A percentile compares a stretch with the other conserved stretches of the same genome.
phyloP scores from a whole-genome alignment of 2,329 filamentous ascomycete species.

The Aquanectria penicillioides region DNA sequence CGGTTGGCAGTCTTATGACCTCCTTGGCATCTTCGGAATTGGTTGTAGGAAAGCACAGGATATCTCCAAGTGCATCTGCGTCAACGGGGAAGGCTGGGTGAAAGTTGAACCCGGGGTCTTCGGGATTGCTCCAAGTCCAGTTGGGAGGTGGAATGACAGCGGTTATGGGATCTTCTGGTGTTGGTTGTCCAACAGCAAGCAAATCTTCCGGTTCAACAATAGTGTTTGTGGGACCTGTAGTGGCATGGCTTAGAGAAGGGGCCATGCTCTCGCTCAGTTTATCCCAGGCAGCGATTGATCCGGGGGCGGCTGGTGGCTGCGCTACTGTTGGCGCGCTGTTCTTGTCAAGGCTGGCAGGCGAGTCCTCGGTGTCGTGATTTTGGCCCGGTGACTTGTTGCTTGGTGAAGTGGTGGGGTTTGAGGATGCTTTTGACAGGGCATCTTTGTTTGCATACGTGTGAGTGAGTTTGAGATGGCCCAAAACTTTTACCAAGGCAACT shows the following conservation, averaged over 20 bases:
- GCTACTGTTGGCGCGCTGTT: background rate
- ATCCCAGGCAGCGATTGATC: slow-evolving; percentile 5
- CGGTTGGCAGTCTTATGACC: slow-evolving; percentile 18
- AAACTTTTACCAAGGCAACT: slow-evolving; percentile 23
- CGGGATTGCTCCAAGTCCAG: slow-evolving; percentile 27
- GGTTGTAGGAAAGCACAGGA: slow-evolving; percentile 16
- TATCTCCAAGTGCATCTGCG: slow-evolving; percentile 14
- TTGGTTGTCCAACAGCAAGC: slow-evolving; percentile 1
- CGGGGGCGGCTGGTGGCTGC: background rate
- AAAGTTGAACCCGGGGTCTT: slow-evolving; percentile 21
- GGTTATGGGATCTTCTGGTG: slow-evolving; percentile 9
- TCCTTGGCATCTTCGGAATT: background rate
- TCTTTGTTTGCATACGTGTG: slow-evolving; percentile 27
- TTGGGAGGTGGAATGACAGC: background rate
- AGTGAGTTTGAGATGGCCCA: slow-evolving; percentile 25
- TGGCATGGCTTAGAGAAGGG: background rate
- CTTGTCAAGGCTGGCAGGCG: background rate
- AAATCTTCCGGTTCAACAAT: slow-evolving; percentile 1
- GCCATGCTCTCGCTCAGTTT: background rate
- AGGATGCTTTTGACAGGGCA: slow-evolving; percentile 4
- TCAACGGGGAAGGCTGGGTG: slow-evolving; percentile 23
- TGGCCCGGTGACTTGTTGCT: slow-evolving; percentile 3
- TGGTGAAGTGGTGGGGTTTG: slow-evolving; percentile 2
- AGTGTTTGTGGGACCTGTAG: background rate
- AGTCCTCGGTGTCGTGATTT: background rate